These are phyloP conservation scores for Dictyostelium firmibasis DNA, from an alignment of 78 protist species.

Conservation along the genomic window DNA sequence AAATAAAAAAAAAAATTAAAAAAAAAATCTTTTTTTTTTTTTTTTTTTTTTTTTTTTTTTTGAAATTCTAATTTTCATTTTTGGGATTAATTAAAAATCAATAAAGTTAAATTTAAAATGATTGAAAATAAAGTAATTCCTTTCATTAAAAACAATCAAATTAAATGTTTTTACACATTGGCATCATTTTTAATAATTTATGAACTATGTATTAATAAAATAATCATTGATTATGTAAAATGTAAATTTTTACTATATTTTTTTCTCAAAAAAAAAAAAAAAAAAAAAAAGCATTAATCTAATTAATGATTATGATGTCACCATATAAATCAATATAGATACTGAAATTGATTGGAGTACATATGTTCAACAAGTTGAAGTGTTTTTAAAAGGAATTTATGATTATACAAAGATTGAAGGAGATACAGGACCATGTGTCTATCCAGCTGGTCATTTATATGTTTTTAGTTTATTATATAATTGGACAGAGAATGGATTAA, in stretches of 20 bases:
- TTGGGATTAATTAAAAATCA: neutral
- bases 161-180: neutral
- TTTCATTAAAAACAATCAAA: neutral
- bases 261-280: too few species aligned
- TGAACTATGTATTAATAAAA: slow-evolving; percentile 28
- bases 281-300: too few species aligned
- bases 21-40: neutral
- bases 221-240: slow-evolving; percentile 44
- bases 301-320: neutral
- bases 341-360: slow-evolving; percentile 95
- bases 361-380: slow-evolving; percentile 91
- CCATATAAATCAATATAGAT: slow-evolving; percentile 24
- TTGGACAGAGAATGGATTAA: slow-evolving; percentile 76
- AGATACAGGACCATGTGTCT: slow-evolving; percentile 94
- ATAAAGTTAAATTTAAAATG: neutral
- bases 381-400: slow-evolving; percentile 74
- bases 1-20: neutral
- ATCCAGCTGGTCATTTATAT: slow-evolving; percentile 89
- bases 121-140: neutral
- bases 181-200: slow-evolving; percentile 1
- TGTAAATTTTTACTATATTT: too few species aligned
- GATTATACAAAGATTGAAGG: slow-evolving; percentile 82
- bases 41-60: neutral
- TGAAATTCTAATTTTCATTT: too few species aligned
- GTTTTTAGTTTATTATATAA: slow-evolving; percentile 49